Percentiles rank a stretch among this genome's conserved stretches.
Conservation (phyloP, 176 grass and related monocot genomes). For the Cenchrus fungigraminus region DNA sequence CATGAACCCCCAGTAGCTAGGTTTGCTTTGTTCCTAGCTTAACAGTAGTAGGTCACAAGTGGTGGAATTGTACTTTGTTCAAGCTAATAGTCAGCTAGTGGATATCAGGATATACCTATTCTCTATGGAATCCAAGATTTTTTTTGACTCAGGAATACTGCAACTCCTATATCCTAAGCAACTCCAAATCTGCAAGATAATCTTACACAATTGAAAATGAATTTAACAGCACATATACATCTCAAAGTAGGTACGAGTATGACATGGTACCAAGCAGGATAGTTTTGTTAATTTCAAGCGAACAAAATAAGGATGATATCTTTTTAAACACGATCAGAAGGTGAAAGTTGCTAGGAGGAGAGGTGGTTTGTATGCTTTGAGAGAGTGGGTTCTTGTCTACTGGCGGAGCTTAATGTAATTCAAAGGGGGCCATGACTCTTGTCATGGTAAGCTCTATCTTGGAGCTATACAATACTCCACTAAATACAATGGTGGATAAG, state of each 20-base stretch:
- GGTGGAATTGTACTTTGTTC: not conserved
- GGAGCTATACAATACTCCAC: constrained; percentile 3
- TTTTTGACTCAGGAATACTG: too few relatives aligned
- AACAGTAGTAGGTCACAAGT: not conserved
- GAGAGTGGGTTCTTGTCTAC: not conserved
- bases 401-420: too few relatives aligned
- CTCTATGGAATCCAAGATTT: not conserved
- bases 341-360: not conserved
- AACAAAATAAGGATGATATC: too few relatives aligned
- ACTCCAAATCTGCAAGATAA: not conserved
- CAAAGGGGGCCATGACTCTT: not conserved
- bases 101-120: constrained; percentile 21
- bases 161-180: not conserved
- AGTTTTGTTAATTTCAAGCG: too few relatives aligned
- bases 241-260: not conserved
- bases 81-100: constrained; percentile 30
- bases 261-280: not conserved
- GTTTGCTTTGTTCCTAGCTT: constrained; percentile 18
- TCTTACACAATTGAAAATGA: not conserved
- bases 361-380: constrained; percentile 21
- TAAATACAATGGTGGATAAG: constrained; percentile 28
- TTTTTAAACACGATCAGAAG: not conserved
- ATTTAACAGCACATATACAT: not conserved
- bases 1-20: constrained; percentile 18
- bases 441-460: not conserved